A percentile compares a stretch with the other conserved stretches of the same genome.
Evolutionary conservation across 805 yeast species (phyloP).

Genomic region (Saccharomycopsis selenospora): DNA sequence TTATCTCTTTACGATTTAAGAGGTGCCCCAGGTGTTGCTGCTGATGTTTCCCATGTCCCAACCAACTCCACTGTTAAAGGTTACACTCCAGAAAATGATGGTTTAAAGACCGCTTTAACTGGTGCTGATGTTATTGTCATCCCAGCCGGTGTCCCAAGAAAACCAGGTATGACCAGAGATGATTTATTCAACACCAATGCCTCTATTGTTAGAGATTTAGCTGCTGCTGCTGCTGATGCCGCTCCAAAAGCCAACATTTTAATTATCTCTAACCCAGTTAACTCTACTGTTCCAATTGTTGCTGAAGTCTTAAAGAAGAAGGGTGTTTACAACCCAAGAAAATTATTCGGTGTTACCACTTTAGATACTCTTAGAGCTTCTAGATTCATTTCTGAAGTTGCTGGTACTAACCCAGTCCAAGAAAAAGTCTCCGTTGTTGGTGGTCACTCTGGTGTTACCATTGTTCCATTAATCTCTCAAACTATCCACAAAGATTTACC

Average conservation of each 20-base stretch:
- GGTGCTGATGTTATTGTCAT: constrained; percentile 83
- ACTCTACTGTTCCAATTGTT: constrained; percentile 78
- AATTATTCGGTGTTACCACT: constrained; percentile 77
- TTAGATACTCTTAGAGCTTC: constrained; percentile 70
- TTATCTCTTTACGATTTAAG: constrained; percentile 67
- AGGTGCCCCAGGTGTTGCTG: constrained; percentile 75
- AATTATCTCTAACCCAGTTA: constrained; percentile 75
- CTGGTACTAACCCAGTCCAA: constrained; percentile 48
- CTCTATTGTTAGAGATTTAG: constrained; percentile 70
- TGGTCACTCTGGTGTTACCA: constrained; percentile 81
- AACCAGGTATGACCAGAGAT: constrained; percentile 86
- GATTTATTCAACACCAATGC: constrained; percentile 81
- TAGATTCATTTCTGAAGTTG: constrained; percentile 55
- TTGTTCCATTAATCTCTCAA: constrained; percentile 67
- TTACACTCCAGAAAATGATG: constrained; percentile 59
- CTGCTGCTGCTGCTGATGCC: constrained; percentile 57
- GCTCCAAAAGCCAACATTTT: constrained; percentile 62
- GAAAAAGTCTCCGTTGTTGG: constrained; percentile 71
- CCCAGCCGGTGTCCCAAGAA: constrained; percentile 87
- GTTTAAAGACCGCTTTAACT: constrained; percentile 59
- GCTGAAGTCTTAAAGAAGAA: constrained; percentile 67
- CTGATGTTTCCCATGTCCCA: constrained; percentile 74
- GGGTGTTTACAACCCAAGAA: constrained; percentile 70
- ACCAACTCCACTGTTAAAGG: constrained; percentile 61
- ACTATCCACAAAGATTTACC: constrained; percentile 43